Conservation (phyloP, 2,329 filamentous ascomycete species). For the Pyrenophora teres region DNA sequence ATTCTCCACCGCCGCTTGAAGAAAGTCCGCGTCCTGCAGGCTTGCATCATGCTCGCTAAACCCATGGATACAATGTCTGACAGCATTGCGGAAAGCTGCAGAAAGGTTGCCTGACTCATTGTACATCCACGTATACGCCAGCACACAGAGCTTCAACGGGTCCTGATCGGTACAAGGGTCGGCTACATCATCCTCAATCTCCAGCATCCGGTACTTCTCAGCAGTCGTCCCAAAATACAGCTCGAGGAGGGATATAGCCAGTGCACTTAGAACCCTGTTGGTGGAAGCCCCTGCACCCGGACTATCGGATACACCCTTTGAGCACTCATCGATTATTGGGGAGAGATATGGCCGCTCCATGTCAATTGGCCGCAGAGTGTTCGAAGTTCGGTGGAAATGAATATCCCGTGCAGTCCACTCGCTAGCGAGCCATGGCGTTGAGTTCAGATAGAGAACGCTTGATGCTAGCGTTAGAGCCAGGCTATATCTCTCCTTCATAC, state of each 20-base stretch:
- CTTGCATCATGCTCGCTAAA: slow-evolving; percentile 42
- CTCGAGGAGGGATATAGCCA: slow-evolving; percentile 43
- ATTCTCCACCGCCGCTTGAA: slow-evolving; percentile 45
- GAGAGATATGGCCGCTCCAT: slow-evolving; percentile 41
- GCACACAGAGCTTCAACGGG: slow-evolving; percentile 37
- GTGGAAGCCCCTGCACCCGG: slow-evolving; percentile 29
- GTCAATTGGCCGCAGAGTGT: slow-evolving; percentile 29
- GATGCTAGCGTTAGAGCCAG: slow-evolving; percentile 45
- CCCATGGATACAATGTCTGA: slow-evolving; percentile 43
- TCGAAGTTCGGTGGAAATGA: slow-evolving; percentile 34
- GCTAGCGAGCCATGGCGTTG: slow-evolving; percentile 44
- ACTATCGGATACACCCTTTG: slow-evolving; percentile 8
- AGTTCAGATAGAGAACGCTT: slow-evolving; percentile 43
- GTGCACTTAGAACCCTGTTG: slow-evolving; percentile 42
- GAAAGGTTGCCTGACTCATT: slow-evolving; percentile 43
- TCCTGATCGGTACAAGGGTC: slow-evolving; percentile 26
- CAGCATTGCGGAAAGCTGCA: slow-evolving; percentile 41
- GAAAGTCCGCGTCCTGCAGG: slow-evolving; percentile 41
- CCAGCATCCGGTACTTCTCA: slow-evolving; percentile 34
- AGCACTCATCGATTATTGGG: slow-evolving; percentile 14
- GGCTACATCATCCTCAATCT: slow-evolving; percentile 21
- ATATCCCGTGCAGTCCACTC: slow-evolving; percentile 44
- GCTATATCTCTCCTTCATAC: slow-evolving; percentile 43
- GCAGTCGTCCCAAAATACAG: slow-evolving; percentile 45
- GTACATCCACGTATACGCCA: slow-evolving; percentile 44